Conservation (phyloP, 441 rosid genomes). For the Syzygium syzygioides region DNA sequence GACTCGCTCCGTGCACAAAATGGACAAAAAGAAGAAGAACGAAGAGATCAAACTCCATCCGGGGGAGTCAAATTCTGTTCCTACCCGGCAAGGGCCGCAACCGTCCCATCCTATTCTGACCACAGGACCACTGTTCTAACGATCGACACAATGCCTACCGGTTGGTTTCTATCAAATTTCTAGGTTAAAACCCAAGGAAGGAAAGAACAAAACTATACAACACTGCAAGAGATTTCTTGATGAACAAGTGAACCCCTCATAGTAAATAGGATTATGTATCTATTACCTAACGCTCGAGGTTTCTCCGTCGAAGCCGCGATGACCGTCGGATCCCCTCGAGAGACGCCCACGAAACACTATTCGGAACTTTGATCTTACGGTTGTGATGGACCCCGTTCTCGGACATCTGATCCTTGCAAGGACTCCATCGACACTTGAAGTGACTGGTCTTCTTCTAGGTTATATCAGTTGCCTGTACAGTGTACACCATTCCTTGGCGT, state of each 20-base stretch:
- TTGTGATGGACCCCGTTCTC: background rate
- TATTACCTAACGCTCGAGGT: background rate
- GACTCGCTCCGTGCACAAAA: background rate
- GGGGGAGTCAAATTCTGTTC: background rate
- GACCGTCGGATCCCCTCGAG: background rate
- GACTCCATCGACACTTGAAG: background rate
- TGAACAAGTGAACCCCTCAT: background rate
- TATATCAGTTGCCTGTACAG: background rate
- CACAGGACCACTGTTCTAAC: background rate
- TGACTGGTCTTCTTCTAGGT: background rate
- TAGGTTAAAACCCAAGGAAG: background rate
- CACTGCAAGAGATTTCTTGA: background rate
- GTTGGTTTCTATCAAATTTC: background rate
- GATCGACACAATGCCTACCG: background rate
- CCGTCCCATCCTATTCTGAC: background rate
- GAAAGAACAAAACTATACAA: background rate
- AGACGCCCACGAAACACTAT: background rate
- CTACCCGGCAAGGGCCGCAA: background rate
- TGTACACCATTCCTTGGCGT: background rate
- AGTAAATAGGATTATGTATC: background rate
- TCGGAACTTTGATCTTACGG: background rate
- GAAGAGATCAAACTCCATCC: background rate
- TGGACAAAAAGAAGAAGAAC: background rate
- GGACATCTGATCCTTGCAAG: background rate
- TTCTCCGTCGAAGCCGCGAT: background rate